A percentile compares a stretch with the other conserved stretches of the same genome.
Evolutionary conservation across 1,284 basidiomycete genomes (phyloP).

Genomic region (Cryptococcus sp.): DNA sequence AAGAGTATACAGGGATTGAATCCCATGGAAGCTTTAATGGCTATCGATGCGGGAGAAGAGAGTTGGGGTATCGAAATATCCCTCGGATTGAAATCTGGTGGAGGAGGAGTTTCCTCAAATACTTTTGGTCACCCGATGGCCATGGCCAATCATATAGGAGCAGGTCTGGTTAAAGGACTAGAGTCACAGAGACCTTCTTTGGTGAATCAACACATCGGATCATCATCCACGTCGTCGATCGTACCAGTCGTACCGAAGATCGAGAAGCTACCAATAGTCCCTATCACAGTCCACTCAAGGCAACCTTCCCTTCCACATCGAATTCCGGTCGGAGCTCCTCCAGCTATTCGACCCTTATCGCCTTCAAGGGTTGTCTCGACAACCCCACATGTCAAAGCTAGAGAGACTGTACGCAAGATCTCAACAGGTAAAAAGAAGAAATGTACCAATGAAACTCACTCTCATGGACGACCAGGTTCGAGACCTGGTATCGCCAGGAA

Average conservation of each 20-base stretch:
- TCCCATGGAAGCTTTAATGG: conserved; percentile 31
- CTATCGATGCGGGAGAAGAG: conserved; percentile 12
- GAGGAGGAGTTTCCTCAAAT: background rate
- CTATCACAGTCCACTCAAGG: too few relatives aligned
- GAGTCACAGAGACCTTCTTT: background rate
- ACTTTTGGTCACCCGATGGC: background rate
- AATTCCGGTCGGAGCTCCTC: background rate
- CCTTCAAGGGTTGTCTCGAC: conserved; percentile 11
- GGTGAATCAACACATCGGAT: background rate
- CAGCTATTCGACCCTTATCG: background rate
- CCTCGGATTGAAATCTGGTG: conserved; percentile 26
- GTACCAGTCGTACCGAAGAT: background rate
- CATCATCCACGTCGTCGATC: background rate
- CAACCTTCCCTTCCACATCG: background rate
- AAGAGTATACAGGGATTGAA: conserved; percentile 13
- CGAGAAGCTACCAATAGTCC: too few relatives aligned
- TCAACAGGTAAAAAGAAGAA: background rate
- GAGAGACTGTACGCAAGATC: background rate
- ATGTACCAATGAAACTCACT: background rate
- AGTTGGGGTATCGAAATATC: conserved; percentile 42
- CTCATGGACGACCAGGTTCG: background rate
- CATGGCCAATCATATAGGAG: background rate
- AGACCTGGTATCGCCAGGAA: background rate
- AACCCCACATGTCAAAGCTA: conserved; percentile 6
- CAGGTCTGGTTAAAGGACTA: background rate